Evolutionary conservation across 331 rosid genomes (phyloP), one percentile per base, ranked within the genome.

Genomic region (Saraca asoca): DNA sequence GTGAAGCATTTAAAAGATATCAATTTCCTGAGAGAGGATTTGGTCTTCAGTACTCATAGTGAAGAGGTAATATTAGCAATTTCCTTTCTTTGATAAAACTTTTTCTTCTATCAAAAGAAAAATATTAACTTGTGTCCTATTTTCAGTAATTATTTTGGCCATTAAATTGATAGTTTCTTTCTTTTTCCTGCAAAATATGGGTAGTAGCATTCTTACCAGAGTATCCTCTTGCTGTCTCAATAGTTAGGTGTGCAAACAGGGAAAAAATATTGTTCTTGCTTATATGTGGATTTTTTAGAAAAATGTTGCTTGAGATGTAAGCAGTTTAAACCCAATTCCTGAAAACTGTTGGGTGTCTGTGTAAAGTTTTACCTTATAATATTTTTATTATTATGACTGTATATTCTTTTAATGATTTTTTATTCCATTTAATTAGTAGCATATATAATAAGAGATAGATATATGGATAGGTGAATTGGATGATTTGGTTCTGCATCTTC

Each of bases 1-100:
- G 80, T 90, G 20, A 81, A 86, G 76, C 80, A 49, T 79, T 85
- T 93, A 59, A 93, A 90, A 87, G 90, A 82, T 72, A 88, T 81
- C 80, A 81, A 79, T 82, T 90, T 90, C 69, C 75, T 90, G 33
- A 83, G 95, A 70, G 98, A 93, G 83, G 98, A 93, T 82, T 74
- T 93, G 80, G 44, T 93, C 71, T 87, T 79, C 79, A 93, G 91
- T 75, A 84, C 69, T 51, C 96, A 87, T 67, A 90, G 96, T 77
- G 91, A 90, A 85, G 88, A 85, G 96, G 98, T 93, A 79, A 31
- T 64, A 58, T 71, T 53, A 56, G 48, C 35, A 18, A 42, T 43
- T 79, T 24, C 18, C 24, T 16, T 33, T 61, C 35, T 52, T 10
- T 51, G 31, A 24, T 24, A 3, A 24, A 24, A 24, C 3, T 1